phyloP scores from a whole-genome alignment of 2,329 filamentous ascomycete genomes.

The Xylaria multiplex region DNA sequence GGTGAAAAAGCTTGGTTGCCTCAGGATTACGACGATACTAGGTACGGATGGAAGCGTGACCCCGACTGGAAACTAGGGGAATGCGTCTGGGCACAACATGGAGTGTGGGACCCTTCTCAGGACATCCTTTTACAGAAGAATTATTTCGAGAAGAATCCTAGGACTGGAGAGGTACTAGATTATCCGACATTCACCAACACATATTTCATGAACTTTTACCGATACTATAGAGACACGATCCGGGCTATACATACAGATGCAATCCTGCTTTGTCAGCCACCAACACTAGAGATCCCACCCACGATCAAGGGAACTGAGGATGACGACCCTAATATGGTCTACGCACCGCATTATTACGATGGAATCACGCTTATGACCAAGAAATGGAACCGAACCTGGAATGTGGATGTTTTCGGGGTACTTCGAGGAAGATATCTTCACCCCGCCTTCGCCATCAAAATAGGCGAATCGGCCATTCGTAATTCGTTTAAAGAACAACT shows the following conservation, averaged over 20 bases:
- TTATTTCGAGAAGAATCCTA: slow-evolving; percentile 85
- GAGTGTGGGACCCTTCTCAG: slow-evolving; percentile 86
- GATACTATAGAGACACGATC: slow-evolving; percentile 78
- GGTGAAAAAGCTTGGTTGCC: slow-evolving; percentile 88
- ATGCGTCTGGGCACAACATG: slow-evolving; percentile 96
- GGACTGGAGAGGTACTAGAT: slow-evolving; percentile 76
- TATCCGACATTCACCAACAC: slow-evolving; percentile 90
- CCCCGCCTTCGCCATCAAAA: slow-evolving; percentile 89
- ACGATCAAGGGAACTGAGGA: slow-evolving; percentile 86
- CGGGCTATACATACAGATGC: slow-evolving; percentile 79
- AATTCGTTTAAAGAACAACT: slow-evolving; percentile 94
- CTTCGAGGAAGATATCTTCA: slow-evolving; percentile 87
- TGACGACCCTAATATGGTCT: slow-evolving; percentile 89
- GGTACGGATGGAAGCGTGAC: slow-evolving; percentile 91
- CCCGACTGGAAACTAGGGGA: slow-evolving; percentile 91
- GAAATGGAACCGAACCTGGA: slow-evolving; percentile 98
- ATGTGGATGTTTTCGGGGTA: slow-evolving; percentile 93
- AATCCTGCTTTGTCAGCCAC: slow-evolving; percentile 90
- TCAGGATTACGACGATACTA: slow-evolving; percentile 81
- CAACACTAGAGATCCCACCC: slow-evolving; percentile 91
- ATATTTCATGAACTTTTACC: slow-evolving; percentile 89
- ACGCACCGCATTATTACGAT: slow-evolving; percentile 96
- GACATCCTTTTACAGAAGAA: slow-evolving; percentile 83
- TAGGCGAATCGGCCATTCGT: slow-evolving; percentile 92
- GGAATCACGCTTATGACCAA: slow-evolving; percentile 97